Evolutionary conservation across 208 protist species (phyloP), one percentile per base, ranked within the genome.

Genomic region (Trypanosoma brucei): DNA sequence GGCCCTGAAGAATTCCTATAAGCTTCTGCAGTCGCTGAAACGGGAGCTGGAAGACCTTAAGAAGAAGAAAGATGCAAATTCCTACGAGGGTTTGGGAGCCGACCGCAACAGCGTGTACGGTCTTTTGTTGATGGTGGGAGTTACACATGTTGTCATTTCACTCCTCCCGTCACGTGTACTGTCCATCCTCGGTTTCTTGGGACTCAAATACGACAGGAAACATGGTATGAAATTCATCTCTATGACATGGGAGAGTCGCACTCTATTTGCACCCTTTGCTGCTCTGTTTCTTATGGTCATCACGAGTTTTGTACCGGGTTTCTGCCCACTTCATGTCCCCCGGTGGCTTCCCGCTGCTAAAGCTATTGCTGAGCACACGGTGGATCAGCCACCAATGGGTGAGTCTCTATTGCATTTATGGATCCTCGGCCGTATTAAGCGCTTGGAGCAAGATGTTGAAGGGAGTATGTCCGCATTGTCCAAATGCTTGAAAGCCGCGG

Each of bases 361-460:
- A 8, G 55, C 73, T n/a, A 55, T 86, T 31, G 62, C 59, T 2
- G 33, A 48, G 13, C 63, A 77, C 52, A 48, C 52, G 38, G 42
- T 79, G 13, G 49, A 51, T 45, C 73, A 59, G 53, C 62, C 62
- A 22, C 42, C 30, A 1, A 70, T 72, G 50, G 44, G 58, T 31
- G 63, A 84, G 13, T 87, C 81, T 5, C 56, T 88, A 30, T 59
- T 87, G 48, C 77, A 88, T 53, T 69, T 80, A 42, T 91, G 84
- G 81, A 63, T 84, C 35, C 46, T 75, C 33, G 79, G 63, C n/a
- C 78, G 79, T 44, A 70, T 84, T 36, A 53, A 70, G 33, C 76
- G 81, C 0, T 52, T 91, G 46, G 74, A 74, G 13, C 60, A 68
- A 44, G 63, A 78, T 56, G 58, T 83, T 2, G 63, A 72, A 3